A percentile compares a stretch with the other conserved stretches of the same genome.
These are phyloP conservation scores for Cryptococcus sp. DNA, from an alignment of 1,284 basidiomycete genomes.

Conservation along the genomic window DNA sequence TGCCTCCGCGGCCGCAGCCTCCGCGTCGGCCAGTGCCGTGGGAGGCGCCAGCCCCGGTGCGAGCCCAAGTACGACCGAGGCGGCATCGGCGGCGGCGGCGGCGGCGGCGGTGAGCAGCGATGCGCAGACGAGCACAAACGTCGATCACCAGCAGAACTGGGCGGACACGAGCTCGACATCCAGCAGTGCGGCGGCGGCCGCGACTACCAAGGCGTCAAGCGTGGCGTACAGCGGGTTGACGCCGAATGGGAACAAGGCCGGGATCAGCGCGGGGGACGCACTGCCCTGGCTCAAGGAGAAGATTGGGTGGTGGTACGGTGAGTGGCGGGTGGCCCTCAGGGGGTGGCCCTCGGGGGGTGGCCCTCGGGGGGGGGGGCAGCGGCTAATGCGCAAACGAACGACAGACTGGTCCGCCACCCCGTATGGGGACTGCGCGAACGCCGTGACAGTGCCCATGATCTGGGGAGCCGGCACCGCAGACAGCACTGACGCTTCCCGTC, in stretches of 20 bases:
- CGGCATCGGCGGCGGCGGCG: no score
- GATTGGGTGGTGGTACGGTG: constrained; percentile 49
- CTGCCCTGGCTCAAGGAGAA: constrained; percentile 25
- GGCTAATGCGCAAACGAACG: no score
- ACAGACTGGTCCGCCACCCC: constrained; percentile 32
- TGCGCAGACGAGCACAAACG: not conserved
- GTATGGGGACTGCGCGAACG: constrained; percentile 20
- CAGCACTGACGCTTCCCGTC: constrained; percentile 29
- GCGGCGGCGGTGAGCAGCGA: not conserved
- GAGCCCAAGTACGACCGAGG: not conserved
- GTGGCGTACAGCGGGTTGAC: constrained; percentile 13
- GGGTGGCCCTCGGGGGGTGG: not conserved
- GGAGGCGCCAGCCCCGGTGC: not conserved
- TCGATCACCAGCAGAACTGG: not conserved
- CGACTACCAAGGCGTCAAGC: not conserved
- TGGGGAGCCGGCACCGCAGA: constrained; percentile 46
- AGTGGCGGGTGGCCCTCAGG: constrained; percentile 9
- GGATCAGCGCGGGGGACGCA: constrained; percentile 33
- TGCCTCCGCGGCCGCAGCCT: constrained; percentile 5
- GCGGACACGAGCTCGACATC: constrained; percentile 6
- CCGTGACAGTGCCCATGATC: constrained; percentile 42
- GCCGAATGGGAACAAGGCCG: constrained; percentile 46
- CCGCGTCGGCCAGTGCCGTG: constrained; percentile 13
- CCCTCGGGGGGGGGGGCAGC: no score
- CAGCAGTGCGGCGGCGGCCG: not conserved